Percentiles rank a stretch among this genome's conserved stretches.
Evolutionary conservation across 2,329 filamentous ascomycete species (phyloP).

Genomic region (Sporothrix schenckii): DNA sequence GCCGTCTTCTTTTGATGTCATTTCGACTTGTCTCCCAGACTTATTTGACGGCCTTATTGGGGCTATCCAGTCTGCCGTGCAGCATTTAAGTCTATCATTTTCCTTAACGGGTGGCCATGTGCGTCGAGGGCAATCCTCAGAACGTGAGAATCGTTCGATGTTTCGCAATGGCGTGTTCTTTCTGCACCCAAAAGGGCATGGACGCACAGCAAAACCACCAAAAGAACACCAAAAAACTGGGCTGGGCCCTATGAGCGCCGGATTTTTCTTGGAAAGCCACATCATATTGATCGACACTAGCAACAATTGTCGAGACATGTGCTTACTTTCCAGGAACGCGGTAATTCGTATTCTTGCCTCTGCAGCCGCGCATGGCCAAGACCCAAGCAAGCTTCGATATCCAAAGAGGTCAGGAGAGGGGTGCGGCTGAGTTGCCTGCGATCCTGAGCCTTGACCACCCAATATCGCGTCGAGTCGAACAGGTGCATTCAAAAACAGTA

Average conservation of each 20-base stretch:
- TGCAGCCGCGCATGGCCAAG: neutral
- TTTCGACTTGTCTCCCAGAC: neutral
- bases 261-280: neutral
- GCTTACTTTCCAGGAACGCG: neutral
- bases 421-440: neutral
- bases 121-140: neutral
- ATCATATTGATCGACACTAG: slow-evolving; percentile 1
- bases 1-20: neutral
- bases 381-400: neutral
- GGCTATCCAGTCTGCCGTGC: neutral
- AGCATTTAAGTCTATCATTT: neutral
- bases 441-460: no score
- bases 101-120: neutral
- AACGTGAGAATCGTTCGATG: slow-evolving; percentile 5
- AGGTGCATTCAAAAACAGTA: neutral
- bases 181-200: neutral
- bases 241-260: neutral
- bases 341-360: neutral
- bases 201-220: no score
- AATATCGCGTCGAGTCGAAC: neutral
- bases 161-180: neutral
- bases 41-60: neutral
- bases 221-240: neutral
- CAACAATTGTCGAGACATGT: neutral
- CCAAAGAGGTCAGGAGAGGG: neutral